Evolutionary conservation across 805 yeast genomes (phyloP), one percentile per base, ranked within the genome.

Genomic region (Wickerhamomyces ciferrii): DNA sequence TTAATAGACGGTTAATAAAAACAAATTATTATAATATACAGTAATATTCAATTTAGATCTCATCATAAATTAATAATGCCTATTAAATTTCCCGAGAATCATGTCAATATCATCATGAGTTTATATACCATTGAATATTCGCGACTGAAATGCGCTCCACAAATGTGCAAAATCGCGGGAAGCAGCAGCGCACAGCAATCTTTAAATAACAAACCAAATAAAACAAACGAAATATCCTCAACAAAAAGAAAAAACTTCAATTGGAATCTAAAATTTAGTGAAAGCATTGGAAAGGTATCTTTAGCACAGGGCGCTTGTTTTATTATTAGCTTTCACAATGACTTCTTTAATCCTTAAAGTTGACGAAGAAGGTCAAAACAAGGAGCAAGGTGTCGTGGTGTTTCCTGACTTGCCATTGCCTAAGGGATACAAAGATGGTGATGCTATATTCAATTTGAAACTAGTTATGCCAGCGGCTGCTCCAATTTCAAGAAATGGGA

Each of bases 381-480:
- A 61, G 27, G 64, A 65, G 7, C 59, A 63, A 21, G 75, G 75
- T 27, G 74, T 70, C 4, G 47, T 67, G 20, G 68, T 70, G 24
- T 51, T 70, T 8, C 75, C 75, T 1, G 61, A 71, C 1, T 47
- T 66, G 14, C 73, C 74, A 2, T 47, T 59, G 15, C 75, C 78
- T 0, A 49, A 56, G 2, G 51, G 52, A 29, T 64, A 63, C 47
- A 55, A 65, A 19, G 44, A 53, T 10, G 78, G 75, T 4, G 75
- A 75, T 43, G 69, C 71, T 4, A 55, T 81, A 29, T 78, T 62
- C 54, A 67, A 65, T 8, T 68, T 92, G 43, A 72, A 81, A 39
- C 70, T 92, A 49, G 75, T 76, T 45, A 67, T 92, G 48, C 79
- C 83, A 34, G 94, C 96, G 2, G 87, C 96, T 11, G 76, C 92